phyloP scores from a whole-genome alignment of 805 yeast species.

The Groenewaldozyma salmanticensis region DNA sequence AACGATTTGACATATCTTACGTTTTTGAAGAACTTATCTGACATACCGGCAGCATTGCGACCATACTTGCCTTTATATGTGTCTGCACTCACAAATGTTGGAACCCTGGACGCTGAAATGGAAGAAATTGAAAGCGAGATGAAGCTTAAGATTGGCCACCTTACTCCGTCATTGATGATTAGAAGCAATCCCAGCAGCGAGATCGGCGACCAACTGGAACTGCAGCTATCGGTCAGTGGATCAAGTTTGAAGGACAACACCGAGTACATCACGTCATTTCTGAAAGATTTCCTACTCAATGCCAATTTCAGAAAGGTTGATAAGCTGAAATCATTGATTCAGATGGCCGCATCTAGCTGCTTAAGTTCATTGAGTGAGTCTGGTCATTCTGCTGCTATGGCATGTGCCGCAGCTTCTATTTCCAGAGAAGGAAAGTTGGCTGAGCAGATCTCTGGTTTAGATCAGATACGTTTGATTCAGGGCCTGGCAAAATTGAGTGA shows the following conservation, averaged over 20 bases:
- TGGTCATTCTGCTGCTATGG: conserved; percentile 78
- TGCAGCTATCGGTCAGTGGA: conserved; percentile 55
- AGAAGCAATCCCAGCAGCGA: conserved; percentile 39
- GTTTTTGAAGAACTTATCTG: conserved; percentile 50
- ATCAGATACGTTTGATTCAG: conserved; percentile 62
- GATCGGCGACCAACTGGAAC: conserved; percentile 33
- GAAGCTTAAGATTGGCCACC: conserved; percentile 75
- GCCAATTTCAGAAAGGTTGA: conserved; percentile 60
- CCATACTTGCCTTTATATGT: conserved; percentile 69
- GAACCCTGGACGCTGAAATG: conserved; percentile 64
- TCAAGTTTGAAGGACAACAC: conserved; percentile 60
- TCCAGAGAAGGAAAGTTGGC: conserved; percentile 50
- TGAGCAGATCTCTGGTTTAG: conserved; percentile 64
- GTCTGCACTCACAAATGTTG: conserved; percentile 74
- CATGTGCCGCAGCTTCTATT: conserved; percentile 56
- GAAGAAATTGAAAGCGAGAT: conserved; percentile 80
- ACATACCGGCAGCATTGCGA: conserved; percentile 51
- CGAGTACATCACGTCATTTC: conserved; percentile 48
- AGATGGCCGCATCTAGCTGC: conserved; percentile 66
- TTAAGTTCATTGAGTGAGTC: conserved; percentile 71
- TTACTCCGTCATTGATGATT: conserved; percentile 51
- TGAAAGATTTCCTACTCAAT: conserved; percentile 56
- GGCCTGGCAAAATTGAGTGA: conserved; percentile 44
- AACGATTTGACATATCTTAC: conserved; percentile 67
- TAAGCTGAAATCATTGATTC: conserved; percentile 64